Evolutionary conservation across 495 filamentous ascomycete genomes (phyloP).

Genomic region (Ramalina intermedia): DNA sequence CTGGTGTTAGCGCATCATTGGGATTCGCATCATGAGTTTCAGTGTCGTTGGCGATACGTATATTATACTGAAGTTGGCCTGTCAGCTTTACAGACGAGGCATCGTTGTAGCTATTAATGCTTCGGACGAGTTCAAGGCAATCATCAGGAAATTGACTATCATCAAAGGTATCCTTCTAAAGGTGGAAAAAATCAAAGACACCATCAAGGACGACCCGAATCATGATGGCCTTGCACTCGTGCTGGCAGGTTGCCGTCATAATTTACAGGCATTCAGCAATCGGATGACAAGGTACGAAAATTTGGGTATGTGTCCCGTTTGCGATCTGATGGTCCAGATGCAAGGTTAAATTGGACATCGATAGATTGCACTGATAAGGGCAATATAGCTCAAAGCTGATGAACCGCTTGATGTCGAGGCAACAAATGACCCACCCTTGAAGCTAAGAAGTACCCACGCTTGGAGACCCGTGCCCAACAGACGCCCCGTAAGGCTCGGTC

Average conservation of each 20-base stretch:
- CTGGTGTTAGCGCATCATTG: too few species aligned
- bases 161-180: slow-evolving; percentile 3
- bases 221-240: background rate
- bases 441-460: too few species aligned
- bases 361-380: slow-evolving; percentile 8
- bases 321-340: background rate
- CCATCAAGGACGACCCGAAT: background rate
- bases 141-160: background rate
- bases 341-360: background rate
- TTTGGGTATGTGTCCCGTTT: background rate
- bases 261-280: slow-evolving; percentile 1
- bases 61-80: slow-evolving; percentile 1
- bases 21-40: background rate
- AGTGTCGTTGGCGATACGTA: slow-evolving; percentile 4
- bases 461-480: too few species aligned
- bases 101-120: slow-evolving; percentile 6
- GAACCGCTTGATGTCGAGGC: too few species aligned
- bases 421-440: too few species aligned
- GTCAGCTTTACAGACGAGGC: slow-evolving; percentile 5
- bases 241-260: background rate
- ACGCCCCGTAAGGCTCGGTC: background rate
- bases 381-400: slow-evolving; percentile 1
- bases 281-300: slow-evolving; percentile 9
- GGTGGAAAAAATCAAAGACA: background rate
- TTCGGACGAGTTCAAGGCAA: slow-evolving; percentile 3